phyloP scores from a whole-genome alignment of 75 land plant species.

The Azolla pinnata region DNA sequence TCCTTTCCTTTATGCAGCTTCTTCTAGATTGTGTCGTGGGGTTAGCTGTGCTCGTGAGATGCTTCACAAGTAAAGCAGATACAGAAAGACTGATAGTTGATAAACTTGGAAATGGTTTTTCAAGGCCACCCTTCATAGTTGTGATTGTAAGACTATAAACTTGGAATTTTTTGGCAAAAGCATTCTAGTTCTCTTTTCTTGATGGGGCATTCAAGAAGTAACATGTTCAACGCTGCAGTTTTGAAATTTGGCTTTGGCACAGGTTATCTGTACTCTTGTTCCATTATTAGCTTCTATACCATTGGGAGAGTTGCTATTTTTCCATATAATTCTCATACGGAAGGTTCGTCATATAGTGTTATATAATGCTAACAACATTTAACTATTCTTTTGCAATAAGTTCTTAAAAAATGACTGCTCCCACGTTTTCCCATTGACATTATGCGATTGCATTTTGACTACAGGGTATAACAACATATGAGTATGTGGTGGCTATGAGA shows the following conservation, averaged over 20 bases:
- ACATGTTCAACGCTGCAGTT: too few relatives aligned
- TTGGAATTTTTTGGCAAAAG: not conserved
- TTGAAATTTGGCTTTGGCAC: too few relatives aligned
- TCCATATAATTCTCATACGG: constrained; percentile 56
- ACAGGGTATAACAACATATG: constrained; percentile 73
- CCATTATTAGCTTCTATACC: constrained; percentile 54
- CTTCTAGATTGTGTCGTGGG: constrained; percentile 53
- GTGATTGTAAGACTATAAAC: constrained; percentile 37
- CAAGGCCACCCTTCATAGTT: constrained; percentile 44
- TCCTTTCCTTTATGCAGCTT: constrained; percentile 31
- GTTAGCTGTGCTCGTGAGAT: constrained; percentile 42
- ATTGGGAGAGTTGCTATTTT: constrained; percentile 63
- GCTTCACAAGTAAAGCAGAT: constrained; percentile 40
- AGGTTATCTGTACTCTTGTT: constrained; percentile 49
- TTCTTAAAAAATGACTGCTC: too few relatives aligned
- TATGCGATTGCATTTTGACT: too few relatives aligned
- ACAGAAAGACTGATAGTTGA: constrained; percentile 37
- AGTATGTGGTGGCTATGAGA: constrained; percentile 72
- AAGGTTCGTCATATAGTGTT: constrained; percentile 37
- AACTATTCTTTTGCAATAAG: too few relatives aligned
- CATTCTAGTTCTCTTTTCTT: not conserved
- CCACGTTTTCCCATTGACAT: too few relatives aligned
- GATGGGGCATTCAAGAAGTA: too few relatives aligned
- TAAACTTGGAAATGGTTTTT: constrained; percentile 57
- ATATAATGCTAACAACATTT: too few relatives aligned